Base-by-base conservation (phyloP, 2,329 filamentous ascomycete genomes). In the Pseudocercospora ulei region DNA sequence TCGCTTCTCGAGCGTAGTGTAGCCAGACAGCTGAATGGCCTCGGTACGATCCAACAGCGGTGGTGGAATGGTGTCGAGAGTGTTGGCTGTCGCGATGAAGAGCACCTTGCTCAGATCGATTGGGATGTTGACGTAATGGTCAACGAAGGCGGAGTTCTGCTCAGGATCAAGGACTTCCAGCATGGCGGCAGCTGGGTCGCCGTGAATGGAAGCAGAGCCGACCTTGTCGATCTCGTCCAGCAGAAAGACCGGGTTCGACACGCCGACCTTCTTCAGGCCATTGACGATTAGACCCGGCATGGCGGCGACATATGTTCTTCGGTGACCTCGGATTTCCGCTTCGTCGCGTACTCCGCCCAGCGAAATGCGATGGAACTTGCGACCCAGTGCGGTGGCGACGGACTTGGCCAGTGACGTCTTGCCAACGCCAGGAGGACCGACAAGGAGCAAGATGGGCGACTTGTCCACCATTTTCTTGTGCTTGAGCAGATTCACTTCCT, bases 161-260 rank as follows among this genome's bases (percentile, higher is more conserved):
- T 98, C 90, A 0, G 90, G 90, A 56, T 98, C 90, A 29, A 98
- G 71, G 7, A 98, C 90, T 62, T 98, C 90, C 8, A 98, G 76
- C 88, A 98, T 95, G 5, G 90, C 90, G 13, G 90, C 90, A 12
- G 85, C 92, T 3, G 90, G 90, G 56, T 98, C 90, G 25, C 90
- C 90, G 51, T 98, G 87, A 61, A 90, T 82, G 60, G 88, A 96
- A 22, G 84, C 78, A 43, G 79, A 78, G 47, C 87, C 86, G 46
- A 98, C 75, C 70, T 98, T 98, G 69, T 98, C 90, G 52, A 98
- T 95, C 66, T 98, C 90, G 57, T 98, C 90, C 7, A 98, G 76
- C 29, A 98, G 66, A 65, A 98, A 83, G 40, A 98, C 88, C 0
- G 90, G 90, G 57, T 98, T 98, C 2, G 85, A 77, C 12, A 96